These are phyloP conservation scores for Trametes punicea DNA, from an alignment of 768 basidiomycete species.

Conservation along the genomic window DNA sequence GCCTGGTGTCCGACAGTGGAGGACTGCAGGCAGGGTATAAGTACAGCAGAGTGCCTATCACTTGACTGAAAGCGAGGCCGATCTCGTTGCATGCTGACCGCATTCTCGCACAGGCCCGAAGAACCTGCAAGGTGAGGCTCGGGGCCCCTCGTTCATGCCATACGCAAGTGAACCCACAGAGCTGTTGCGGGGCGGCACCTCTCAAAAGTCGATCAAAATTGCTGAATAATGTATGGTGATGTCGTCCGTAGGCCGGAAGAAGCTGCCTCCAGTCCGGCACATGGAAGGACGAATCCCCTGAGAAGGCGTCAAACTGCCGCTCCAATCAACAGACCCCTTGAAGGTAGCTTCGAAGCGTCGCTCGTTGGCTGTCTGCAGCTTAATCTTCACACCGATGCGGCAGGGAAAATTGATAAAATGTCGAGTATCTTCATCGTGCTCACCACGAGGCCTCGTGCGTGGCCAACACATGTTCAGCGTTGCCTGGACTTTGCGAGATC, in stretches of 20 bases:
- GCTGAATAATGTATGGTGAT: conserved; percentile 21
- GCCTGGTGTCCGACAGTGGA: conserved; percentile 6
- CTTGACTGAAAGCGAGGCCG: conserved; percentile 26
- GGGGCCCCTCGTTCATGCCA: conserved; percentile 27
- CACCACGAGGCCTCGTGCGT: conserved; percentile 24
- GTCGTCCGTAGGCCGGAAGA: conserved; percentile 19
- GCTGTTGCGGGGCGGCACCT: conserved; percentile 20
- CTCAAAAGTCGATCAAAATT: conserved; percentile 22
- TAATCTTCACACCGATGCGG: conserved; percentile 16
- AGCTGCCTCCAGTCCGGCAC: conserved; percentile 12
- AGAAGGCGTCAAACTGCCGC: conserved; percentile 13
- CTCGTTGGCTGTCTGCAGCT: conserved; percentile 8
- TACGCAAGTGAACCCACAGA: conserved; percentile 21
- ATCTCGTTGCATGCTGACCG: conserved; percentile 37
- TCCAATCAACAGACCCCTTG: conserved; percentile 15
- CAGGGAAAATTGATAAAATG: conserved; percentile 18
- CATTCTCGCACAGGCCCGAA: conserved; percentile 34
- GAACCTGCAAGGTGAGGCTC: conserved; percentile 37
- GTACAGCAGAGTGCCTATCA: conserved; percentile 25
- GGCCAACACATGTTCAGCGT: conserved; percentile 19
- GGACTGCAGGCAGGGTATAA: conserved; percentile 13
- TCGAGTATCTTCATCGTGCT: conserved; percentile 22
- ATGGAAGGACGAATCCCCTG: conserved; percentile 15
- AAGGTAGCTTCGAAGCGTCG: conserved; percentile 15
- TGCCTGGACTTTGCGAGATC: conserved; percentile 9